phyloP scores from a whole-genome alignment of 495 filamentous ascomycete genomes.

The Usnea hakonensis region DNA sequence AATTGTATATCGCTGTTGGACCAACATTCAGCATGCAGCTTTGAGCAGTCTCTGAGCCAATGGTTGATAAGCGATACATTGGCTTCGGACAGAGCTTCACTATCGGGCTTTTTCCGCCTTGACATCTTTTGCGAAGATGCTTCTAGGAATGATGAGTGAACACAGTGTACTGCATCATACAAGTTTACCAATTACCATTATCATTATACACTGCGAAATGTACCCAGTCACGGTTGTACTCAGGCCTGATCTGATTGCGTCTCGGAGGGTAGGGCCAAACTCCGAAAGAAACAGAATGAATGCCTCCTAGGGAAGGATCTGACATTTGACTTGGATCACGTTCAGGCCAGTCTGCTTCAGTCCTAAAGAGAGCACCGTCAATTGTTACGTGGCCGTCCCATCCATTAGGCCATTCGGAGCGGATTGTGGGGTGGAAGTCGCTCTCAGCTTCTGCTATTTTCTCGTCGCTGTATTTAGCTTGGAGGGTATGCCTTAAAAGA shows the following conservation, averaged over 20 bases:
- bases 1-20: background rate
- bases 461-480: background rate
- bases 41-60: constrained; percentile 1
- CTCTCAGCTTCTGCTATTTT: background rate
- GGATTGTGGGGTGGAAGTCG: background rate
- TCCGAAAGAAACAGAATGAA: background rate
- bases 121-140: background rate
- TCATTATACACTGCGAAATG: background rate
- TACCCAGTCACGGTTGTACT: background rate
- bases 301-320: background rate
- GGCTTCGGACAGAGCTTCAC: background rate
- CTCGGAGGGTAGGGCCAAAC: background rate
- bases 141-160: background rate
- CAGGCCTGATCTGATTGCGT: background rate
- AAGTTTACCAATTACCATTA: background rate
- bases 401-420: background rate
- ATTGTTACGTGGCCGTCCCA: background rate
- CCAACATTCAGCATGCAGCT: background rate
- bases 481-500: background rate
- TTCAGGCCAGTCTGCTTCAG: background rate
- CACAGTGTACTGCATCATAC: background rate
- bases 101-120: background rate
- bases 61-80: background rate
- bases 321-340: background rate
- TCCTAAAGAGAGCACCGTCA: background rate